Evolutionary conservation across 2,329 filamentous ascomycete genomes (phyloP).

Genomic region (Fusarium sp.): DNA sequence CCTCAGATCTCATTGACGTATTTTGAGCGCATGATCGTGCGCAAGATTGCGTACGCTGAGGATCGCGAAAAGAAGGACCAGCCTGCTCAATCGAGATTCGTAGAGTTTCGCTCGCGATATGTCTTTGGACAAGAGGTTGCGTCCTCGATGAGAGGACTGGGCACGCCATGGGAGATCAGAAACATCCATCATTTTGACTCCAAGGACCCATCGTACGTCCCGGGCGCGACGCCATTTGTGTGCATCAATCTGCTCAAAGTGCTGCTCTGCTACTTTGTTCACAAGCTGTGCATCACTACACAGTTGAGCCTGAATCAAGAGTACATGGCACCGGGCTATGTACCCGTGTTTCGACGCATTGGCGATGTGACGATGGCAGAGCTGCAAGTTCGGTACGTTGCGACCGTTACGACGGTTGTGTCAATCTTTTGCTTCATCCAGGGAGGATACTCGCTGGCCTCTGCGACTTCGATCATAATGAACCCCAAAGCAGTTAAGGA

Average conservation of each 20-base stretch:
- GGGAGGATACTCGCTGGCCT: constrained; percentile 33
- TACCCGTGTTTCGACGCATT: constrained; percentile 31
- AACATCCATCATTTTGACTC: constrained; percentile 40
- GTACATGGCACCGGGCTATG: constrained; percentile 22
- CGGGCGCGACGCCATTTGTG: constrained; percentile 13
- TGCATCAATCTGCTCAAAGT: constrained; percentile 28
- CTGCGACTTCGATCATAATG: constrained; percentile 16
- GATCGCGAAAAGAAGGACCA: constrained; percentile 3
- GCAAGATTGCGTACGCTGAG: constrained; percentile 29
- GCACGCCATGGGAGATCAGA: constrained; percentile 37
- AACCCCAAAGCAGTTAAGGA: constrained; percentile 30
- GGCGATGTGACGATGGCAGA: constrained; percentile 12
- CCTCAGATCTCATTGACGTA: constrained; percentile 38
- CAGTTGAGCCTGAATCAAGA: constrained; percentile 27
- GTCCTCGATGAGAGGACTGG: constrained; percentile 37
- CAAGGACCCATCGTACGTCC: constrained; percentile 19
- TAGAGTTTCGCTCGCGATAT: constrained; percentile 24
- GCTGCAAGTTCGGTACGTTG: constrained; percentile 35
- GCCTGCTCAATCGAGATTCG: neutral
- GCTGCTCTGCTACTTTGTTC: constrained; percentile 23
- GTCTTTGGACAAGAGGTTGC: constrained; percentile 37
- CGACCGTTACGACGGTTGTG: constrained; percentile 34
- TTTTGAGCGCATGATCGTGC: constrained; percentile 39
- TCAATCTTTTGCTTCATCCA: constrained; percentile 41
- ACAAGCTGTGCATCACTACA: constrained; percentile 31